phyloP scores from a whole-genome alignment of 139 green algal species.

The Picochlorum sp. region DNA sequence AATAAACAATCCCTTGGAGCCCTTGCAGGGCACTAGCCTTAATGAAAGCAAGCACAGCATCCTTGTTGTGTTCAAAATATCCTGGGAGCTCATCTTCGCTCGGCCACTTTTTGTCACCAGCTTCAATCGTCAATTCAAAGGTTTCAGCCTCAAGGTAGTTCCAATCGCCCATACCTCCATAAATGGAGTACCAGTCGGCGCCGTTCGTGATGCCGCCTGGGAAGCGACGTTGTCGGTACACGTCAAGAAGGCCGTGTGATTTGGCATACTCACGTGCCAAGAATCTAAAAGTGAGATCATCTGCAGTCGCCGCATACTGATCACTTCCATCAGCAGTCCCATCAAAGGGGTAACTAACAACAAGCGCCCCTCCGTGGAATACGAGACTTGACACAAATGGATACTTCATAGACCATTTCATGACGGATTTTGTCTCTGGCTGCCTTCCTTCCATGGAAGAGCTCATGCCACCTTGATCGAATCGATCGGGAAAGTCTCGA shows the following conservation, averaged over 20 bases:
- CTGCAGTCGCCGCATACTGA: constrained; percentile 46
- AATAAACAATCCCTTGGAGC: not conserved
- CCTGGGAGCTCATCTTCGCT: constrained; percentile 21
- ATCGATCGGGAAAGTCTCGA: constrained; percentile 80
- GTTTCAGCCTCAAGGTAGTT: constrained; percentile 65
- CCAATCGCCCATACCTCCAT: constrained; percentile 82
- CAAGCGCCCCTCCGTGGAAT: constrained; percentile 55
- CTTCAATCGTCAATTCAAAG: constrained; percentile 81
- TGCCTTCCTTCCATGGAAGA: constrained; percentile 33
- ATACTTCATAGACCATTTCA: constrained; percentile 40
- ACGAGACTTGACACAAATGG: constrained; percentile 8
- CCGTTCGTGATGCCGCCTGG: constrained; percentile 76
- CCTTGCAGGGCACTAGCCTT: constrained; percentile 35
- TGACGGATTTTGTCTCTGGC: constrained; percentile 61
- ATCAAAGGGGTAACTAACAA: constrained; percentile 81
- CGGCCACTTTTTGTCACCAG: constrained; percentile 66
- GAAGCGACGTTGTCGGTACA: constrained; percentile 49
- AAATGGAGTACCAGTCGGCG: constrained; percentile 84
- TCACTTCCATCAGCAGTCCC: constrained; percentile 42
- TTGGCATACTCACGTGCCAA: constrained; percentile 61
- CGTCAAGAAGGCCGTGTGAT: constrained; percentile 40
- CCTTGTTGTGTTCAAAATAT: constrained; percentile 58
- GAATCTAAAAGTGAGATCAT: constrained; percentile 63
- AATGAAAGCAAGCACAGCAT: constrained; percentile 49
- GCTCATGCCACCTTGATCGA: constrained; percentile 6